phyloP scores from a whole-genome alignment of 2,329 filamentous ascomycete species.

The Penicillium sp. region DNA sequence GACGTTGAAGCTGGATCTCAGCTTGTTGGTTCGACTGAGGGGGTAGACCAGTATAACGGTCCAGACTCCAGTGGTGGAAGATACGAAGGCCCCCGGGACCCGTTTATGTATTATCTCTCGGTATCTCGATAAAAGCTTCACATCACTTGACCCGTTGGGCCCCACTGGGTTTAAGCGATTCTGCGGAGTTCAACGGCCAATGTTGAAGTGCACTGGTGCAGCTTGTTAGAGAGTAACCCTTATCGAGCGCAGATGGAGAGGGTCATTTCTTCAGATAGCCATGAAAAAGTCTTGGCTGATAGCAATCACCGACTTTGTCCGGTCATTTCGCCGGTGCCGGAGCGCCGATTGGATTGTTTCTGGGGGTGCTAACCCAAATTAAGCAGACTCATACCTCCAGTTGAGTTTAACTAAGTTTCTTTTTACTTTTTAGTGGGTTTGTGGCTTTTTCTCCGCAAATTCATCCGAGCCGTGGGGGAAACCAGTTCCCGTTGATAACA shows the following conservation, averaged over 20 bases:
- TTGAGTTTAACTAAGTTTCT: neutral
- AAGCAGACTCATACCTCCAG: neutral
- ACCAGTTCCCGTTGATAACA: neutral
- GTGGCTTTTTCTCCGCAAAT: neutral
- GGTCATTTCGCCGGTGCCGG: constrained; percentile 3
- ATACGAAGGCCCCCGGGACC: neutral
- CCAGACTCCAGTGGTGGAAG: neutral
- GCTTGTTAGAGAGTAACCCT: neutral
- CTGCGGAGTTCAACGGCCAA: neutral
- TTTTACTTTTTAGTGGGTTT: neutral
- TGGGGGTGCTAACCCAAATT: neutral
- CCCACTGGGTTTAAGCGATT: neutral
- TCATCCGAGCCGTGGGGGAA: neutral
- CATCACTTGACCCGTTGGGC: neutral
- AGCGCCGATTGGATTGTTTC: neutral
- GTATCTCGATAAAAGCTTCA: neutral
- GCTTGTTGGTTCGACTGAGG: neutral
- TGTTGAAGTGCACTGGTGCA: neutral
- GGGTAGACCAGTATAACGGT: neutral
- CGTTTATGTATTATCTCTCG: neutral
- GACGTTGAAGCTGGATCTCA: too few species aligned
- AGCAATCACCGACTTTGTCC: neutral
- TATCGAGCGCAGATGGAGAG: neutral
- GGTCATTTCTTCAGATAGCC: neutral
- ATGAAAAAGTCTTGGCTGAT: neutral